Base-by-base conservation (phyloP, 2,329 filamentous ascomycete species). In the Lasiodiplodia gonubiensis region DNA sequence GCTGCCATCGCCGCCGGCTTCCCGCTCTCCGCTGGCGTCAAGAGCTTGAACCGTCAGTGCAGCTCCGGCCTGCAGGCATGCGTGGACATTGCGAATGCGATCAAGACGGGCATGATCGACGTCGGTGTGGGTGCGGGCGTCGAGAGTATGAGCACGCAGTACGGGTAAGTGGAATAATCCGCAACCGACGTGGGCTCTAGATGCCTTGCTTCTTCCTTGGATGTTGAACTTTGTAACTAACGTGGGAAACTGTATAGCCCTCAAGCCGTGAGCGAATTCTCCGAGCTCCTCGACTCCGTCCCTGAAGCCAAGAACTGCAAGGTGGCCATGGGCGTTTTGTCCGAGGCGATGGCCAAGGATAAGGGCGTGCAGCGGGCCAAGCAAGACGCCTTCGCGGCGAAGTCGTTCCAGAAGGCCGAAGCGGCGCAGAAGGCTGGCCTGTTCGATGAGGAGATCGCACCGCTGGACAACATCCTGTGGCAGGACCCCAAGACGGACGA, bases 381-480 rank as follows among this genome's bases (percentile, higher is more conserved):
- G 64, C 95, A 98, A 81, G 95, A 99, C 78, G 88, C 88, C n/a
- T 99, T 98, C 79, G 95, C 95, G 16, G 94, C 94, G n/a, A 82
- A 85, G 3, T 97, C 93, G 49, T 98, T 97, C 86, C 90, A 93
- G 72, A 98, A 97, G 84, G 95, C 95, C 25, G 80, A 88, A 73
- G 88, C 89, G 80, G 94, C 95, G 23, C 94, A 98, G 82, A 86
- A 92, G 77, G 86, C 86, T 6, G 95, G 95, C n/a, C 89, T 97
- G 64, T 98, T 98, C 81, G 86, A 96, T 74, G 88, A 95, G 76
- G 95, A 99, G 82, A 97, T 98, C 74, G 87, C 86, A 53, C 94
- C 95, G 6, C 83, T 97, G 70, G 27, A 66, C 63, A 93, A 88
- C 67, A 93, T 95, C 75, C 91, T 94, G 80, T 93, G 88, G 81